Evolutionary conservation across 2,329 filamentous ascomycete genomes (phyloP), one percentile per base, ranked within the genome.

Genomic region (Cytospora piceicola): DNA sequence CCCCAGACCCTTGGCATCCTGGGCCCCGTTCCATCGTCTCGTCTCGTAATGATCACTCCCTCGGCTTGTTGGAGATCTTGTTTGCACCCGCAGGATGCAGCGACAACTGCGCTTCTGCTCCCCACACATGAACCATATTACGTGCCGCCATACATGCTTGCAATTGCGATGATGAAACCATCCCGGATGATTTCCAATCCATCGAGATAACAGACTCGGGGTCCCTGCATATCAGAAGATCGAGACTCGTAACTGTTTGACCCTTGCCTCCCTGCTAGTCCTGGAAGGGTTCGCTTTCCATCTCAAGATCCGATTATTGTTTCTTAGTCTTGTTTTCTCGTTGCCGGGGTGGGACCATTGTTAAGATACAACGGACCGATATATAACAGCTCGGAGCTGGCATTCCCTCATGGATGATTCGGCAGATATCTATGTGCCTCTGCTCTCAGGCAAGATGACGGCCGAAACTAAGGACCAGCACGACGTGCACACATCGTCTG

Each of bases 391-490:
- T 36, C 59, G 7, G 30, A n/a, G 17, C 53, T 55, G 14, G 58
- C 59, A 2, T 27, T 52, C 9, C 24, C 36, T 22, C 51, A 59
- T 2, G 46, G 59, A 63, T 32, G 56, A 58, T n/a, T 29, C 32
- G 8, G 32, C 52, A 5, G 59, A 61, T 30, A 46, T 63, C 24
- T 57, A 53, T 22, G 58, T 54, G 29, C 66, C 66, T 52, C 57
- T 67, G 29, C 66, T 67, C 22, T 39, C 58, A 22, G 66, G 61
- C 55, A 66, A 34, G 24, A 67, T 66, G 63, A 39, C 34, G 29
- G 60, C 59, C 51, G 66, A 67, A 42, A 42, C 46, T 20, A 67
- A 67, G 29, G 42, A n/a, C 15, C 54, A 46, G 30, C 63, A 62
- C 30, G 63, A 59, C 39, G 29, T 66, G 30, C 55, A 46, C 42